Evolutionary conservation across 2,329 filamentous ascomycete species (phyloP).

Genomic region (Fusarium sp.): DNA sequence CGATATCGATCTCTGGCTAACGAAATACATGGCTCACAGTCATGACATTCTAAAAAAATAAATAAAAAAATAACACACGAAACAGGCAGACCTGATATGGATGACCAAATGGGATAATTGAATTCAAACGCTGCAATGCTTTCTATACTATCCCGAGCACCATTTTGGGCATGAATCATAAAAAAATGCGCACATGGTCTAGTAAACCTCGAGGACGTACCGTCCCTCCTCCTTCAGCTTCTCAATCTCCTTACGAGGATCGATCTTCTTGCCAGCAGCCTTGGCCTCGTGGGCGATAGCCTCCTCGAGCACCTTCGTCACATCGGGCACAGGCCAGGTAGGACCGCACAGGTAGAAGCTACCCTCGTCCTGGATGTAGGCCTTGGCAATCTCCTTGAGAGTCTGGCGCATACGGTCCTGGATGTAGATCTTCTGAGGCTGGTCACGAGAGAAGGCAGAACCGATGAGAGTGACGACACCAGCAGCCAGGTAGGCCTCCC

Average conservation of each 20-base stretch:
- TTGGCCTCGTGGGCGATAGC: constrained; percentile 84
- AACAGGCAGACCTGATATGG: neutral
- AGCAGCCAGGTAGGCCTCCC: constrained; percentile 97
- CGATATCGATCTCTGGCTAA: neutral
- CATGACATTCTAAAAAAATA: neutral
- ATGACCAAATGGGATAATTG: constrained; percentile 11
- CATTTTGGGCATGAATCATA: constrained; percentile 39
- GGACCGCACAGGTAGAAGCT: constrained; percentile 98
- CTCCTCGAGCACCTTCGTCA: constrained; percentile 93
- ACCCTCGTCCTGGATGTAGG: constrained; percentile 89
- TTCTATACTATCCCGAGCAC: constrained; percentile 40
- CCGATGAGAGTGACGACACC: constrained; percentile 96
- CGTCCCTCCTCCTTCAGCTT: constrained; percentile 93
- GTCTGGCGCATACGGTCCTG: constrained; percentile 97
- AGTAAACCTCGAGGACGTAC: constrained; percentile 98
- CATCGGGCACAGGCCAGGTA: constrained; percentile 98
- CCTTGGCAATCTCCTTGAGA: constrained; percentile 82
- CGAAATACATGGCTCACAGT: neutral
- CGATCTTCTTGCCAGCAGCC: constrained; percentile 81
- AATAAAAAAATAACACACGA: neutral
- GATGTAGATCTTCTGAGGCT: constrained; percentile 99
- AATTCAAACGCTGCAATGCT: constrained; percentile 47
- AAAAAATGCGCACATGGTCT: constrained; percentile 50
- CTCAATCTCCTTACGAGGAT: constrained; percentile 92
- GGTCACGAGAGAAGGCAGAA: constrained; percentile 94